Evolutionary conservation across 495 filamentous ascomycete genomes (phyloP).

Genomic region (Letharia columbiana): DNA sequence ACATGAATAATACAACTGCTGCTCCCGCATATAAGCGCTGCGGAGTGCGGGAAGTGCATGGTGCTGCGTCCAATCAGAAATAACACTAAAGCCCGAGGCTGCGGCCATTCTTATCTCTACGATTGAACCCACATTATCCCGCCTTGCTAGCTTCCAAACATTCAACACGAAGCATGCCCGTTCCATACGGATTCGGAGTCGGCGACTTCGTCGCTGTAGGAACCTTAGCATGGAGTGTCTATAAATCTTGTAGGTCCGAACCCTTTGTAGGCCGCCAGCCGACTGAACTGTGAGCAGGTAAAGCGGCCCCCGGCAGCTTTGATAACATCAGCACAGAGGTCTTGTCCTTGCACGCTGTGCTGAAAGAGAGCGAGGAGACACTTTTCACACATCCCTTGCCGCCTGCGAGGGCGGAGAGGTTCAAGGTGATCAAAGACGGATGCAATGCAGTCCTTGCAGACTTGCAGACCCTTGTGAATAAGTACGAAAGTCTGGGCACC

Average conservation of each 20-base stretch:
- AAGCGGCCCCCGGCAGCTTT: constrained; percentile 32
- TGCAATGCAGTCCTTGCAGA: constrained; percentile 29
- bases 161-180: not conserved
- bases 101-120: not conserved
- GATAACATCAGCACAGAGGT: constrained; percentile 31
- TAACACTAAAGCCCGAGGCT: not conserved
- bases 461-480: constrained; percentile 27
- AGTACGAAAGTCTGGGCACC: constrained; percentile 32
- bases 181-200: constrained; percentile 27
- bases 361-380: constrained; percentile 33
- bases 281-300: constrained; percentile 12
- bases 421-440: constrained; percentile 26
- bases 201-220: constrained; percentile 30
- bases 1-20: not conserved
- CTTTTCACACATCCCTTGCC: constrained; percentile 21
- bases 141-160: not conserved
- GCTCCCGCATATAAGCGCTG: too few species aligned
- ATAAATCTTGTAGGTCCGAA: constrained; percentile 25
- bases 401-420: constrained; percentile 20
- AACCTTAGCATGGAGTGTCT: constrained; percentile 28
- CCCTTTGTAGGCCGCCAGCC: not conserved
- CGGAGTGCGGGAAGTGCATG: too few species aligned
- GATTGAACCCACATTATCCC: not conserved
- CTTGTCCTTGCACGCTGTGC: constrained; percentile 31
- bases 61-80: too few species aligned